These are phyloP conservation scores for Cenchrus purpureus DNA, from an alignment of 176 grass and related monocot genomes.

Conservation along the genomic window DNA sequence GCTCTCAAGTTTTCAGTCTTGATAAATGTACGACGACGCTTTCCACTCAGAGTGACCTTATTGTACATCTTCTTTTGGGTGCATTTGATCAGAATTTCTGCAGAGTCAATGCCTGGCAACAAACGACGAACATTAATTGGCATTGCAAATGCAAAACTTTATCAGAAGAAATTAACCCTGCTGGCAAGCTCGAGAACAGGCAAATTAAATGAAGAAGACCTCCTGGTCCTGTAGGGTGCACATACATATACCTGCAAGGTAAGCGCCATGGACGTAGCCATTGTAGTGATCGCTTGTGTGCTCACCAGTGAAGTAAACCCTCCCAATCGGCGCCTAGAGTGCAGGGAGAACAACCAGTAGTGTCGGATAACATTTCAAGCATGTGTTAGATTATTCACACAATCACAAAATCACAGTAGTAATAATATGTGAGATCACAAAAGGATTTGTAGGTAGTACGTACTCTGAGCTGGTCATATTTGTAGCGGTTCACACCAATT, in stretches of 20 bases:
- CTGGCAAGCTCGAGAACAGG: background rate
- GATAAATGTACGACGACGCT: no score
- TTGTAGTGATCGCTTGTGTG: constrained; percentile 75
- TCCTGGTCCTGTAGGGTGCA: no score
- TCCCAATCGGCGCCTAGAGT: constrained; percentile 57
- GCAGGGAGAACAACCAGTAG: no score
- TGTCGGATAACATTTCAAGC: no score
- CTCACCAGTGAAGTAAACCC: constrained; percentile 80
- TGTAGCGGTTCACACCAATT: constrained; percentile 59
- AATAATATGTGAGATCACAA: no score
- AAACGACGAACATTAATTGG: no score
- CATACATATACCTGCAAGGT: constrained; percentile 54
- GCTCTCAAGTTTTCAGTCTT: no score
- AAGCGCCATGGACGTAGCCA: constrained; percentile 74
- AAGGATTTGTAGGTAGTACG: no score
- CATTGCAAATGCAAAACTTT: no score
- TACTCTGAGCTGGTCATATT: constrained; percentile 75
- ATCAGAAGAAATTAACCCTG: background rate
- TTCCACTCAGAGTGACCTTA: no score
- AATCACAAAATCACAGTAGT: no score
- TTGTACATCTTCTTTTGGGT: constrained; percentile 46
- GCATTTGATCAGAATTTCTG: constrained; percentile 52
- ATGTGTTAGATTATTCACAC: no score
- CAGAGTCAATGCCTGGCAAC: constrained; percentile 46
- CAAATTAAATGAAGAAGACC: background rate